These are phyloP conservation scores for Balamuthia mandrillaris DNA, from an alignment of 208 protist species.

Conservation along the genomic window DNA sequence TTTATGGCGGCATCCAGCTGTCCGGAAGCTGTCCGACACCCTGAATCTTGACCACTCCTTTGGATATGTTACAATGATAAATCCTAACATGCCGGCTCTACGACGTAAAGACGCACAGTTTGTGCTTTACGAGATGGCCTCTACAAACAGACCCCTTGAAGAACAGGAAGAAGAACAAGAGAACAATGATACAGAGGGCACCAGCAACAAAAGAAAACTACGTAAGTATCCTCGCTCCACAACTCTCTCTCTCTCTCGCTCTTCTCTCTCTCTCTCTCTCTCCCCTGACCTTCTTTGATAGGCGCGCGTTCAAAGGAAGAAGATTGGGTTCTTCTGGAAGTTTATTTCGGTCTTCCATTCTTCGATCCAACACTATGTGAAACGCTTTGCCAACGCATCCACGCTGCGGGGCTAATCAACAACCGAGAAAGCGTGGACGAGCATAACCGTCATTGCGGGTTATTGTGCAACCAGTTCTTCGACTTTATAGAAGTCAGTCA, in stretches of 20 bases:
- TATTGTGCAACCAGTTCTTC: constrained; percentile 40
- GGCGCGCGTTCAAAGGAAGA: not conserved
- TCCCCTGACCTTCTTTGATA: not conserved
- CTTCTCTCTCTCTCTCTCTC: not conserved
- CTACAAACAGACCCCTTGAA: too few species aligned
- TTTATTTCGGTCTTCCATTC: constrained; percentile 60
- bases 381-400: constrained; percentile 48
- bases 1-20: not conserved
- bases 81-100: not conserved
- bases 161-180: not conserved
- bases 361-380: constrained; percentile 45
- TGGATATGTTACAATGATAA: constrained; percentile 33
- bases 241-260: not conserved
- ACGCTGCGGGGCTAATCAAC: constrained; percentile 15
- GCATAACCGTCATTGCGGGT: constrained; percentile 9
- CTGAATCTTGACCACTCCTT: not conserved
- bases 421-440: constrained; percentile 1
- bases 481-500: constrained; percentile 45
- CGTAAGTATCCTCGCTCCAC: not conserved
- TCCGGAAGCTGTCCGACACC: constrained; percentile 17
- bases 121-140: too few species aligned
- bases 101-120: not conserved
- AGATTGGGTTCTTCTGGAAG: constrained; percentile 43
- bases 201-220: not conserved
- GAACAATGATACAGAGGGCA: not conserved